Percentiles rank a stretch among this genome's conserved stretches.
phyloP scores from a whole-genome alignment of 805 yeast genomes.

The Suhomyces pyralidae region DNA sequence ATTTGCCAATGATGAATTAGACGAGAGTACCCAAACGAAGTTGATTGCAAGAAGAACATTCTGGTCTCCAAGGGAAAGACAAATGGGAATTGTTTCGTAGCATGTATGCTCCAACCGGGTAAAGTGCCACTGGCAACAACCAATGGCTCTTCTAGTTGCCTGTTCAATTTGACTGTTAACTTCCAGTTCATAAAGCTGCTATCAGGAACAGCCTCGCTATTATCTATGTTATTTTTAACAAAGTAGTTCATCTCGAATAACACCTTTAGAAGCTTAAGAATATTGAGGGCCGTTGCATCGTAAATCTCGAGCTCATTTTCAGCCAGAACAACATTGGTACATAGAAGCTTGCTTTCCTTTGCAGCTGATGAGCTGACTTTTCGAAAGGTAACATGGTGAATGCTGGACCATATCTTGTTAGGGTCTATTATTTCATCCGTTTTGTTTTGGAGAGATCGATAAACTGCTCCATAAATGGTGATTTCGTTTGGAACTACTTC shows the following conservation, averaged over 20 bases:
- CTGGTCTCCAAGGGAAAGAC: constrained; percentile 82
- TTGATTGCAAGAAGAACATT: constrained; percentile 71
- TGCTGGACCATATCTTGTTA: constrained; percentile 53
- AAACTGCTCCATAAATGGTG: constrained; percentile 74
- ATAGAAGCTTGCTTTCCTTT: constrained; percentile 8
- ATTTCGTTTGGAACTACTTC: constrained; percentile 59
- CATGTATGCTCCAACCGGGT: constrained; percentile 78
- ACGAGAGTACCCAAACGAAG: constrained; percentile 89
- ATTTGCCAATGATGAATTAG: constrained; percentile 74
- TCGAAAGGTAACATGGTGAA: constrained; percentile 51
- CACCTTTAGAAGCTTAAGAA: constrained; percentile 48
- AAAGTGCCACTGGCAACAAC: constrained; percentile 81
- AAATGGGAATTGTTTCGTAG: constrained; percentile 76
- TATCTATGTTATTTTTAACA: constrained; percentile 16
- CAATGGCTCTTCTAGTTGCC: constrained; percentile 87
- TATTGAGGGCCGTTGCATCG: constrained; percentile 32
- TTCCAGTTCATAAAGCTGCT: constrained; percentile 67
- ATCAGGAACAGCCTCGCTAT: constrained; percentile 11
- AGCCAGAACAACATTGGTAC: constrained; percentile 7
- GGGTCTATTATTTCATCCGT: constrained; percentile 44
- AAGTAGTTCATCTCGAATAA: constrained; percentile 40
- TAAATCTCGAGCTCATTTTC: constrained; percentile 21
- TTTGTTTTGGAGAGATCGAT: constrained; percentile 43
- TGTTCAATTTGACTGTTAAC: constrained; percentile 76
- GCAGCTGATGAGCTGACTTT: constrained; percentile 15